Evolutionary conservation across 306 rosid genomes (phyloP).

Genomic region (Senna tora): DNA sequence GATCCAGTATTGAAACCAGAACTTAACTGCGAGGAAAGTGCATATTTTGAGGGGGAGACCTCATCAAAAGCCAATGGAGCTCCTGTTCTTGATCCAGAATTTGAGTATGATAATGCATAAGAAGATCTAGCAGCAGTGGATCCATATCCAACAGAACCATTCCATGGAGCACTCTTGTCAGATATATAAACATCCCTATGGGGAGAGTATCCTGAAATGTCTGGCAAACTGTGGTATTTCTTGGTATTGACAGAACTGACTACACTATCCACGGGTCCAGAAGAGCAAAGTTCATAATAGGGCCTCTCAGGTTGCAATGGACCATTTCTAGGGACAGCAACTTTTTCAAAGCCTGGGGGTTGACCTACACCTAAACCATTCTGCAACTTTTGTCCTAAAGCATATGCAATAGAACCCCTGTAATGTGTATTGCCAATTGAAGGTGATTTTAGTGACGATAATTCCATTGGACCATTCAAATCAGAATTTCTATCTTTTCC

Average conservation of each 20-base stretch:
- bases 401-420: conserved; percentile 57
- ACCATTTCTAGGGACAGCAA: conserved; percentile 53
- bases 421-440: conserved; percentile 55
- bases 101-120: conserved; percentile 49
- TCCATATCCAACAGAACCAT: conserved; percentile 59
- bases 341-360: conserved; percentile 60
- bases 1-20: conserved; percentile 64
- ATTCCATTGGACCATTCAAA: conserved; percentile 56
- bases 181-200: conserved; percentile 55
- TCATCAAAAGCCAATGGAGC: conserved; percentile 77
- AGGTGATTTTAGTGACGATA: conserved; percentile 48
- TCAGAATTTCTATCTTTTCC: conserved; percentile 57
- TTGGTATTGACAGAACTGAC: conserved; percentile 60
- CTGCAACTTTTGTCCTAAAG: conserved; percentile 66
- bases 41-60: conserved; percentile 65
- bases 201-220: conserved; percentile 63
- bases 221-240: conserved; percentile 89
- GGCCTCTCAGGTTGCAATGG: conserved; percentile 61
- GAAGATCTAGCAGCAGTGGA: conserved; percentile 46
- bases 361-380: conserved; percentile 67
- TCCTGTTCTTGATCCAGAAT: conserved; percentile 54
- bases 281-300: conserved; percentile 49
- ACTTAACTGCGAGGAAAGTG: conserved; percentile 60
- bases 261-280: conserved; percentile 58
- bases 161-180: conserved; percentile 60